Conservation (phyloP, 1,284 basidiomycete species). For the Tylopilus sp. region DNA sequence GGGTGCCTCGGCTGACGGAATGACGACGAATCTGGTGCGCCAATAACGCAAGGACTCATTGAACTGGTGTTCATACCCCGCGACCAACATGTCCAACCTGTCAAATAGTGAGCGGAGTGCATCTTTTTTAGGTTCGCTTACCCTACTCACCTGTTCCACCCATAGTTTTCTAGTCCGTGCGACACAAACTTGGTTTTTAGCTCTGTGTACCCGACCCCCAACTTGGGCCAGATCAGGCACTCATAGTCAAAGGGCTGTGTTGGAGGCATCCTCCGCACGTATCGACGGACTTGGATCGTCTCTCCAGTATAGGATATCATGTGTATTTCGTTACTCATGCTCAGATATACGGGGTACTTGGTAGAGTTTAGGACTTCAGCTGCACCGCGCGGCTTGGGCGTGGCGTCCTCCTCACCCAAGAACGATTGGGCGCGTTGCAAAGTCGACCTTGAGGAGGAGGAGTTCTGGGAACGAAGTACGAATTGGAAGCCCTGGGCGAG, state of each 20-base stretch:
- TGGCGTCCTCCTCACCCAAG: conserved; percentile 51
- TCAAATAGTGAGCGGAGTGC: background rate
- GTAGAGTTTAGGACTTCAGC: conserved; percentile 66
- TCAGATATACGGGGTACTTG: conserved; percentile 82
- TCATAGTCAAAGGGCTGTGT: conserved; percentile 72
- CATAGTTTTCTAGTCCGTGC: conserved; percentile 76
- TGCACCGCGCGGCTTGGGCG: conserved; percentile 61
- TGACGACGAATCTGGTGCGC: conserved; percentile 93
- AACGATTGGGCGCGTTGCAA: conserved; percentile 55
- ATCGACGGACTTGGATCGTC: conserved; percentile 83
- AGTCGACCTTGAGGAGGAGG: conserved; percentile 29
- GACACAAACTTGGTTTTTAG: conserved; percentile 73
- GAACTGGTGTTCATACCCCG: conserved; percentile 80
- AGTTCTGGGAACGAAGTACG: conserved; percentile 52
- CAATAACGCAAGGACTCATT: conserved; percentile 85
- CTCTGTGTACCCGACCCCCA: conserved; percentile 84
- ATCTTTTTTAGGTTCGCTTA: background rate
- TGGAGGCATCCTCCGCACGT: conserved; percentile 72
- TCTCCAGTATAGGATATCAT: conserved; percentile 85
- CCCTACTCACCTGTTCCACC: conserved; percentile 68
- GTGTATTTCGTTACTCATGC: conserved; percentile 95
- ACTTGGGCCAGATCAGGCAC: conserved; percentile 91
- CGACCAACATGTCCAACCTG: conserved; percentile 78
- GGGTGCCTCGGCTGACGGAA: conserved; percentile 76
- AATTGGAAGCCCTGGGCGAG: conserved; percentile 98